Evolutionary conservation across 176 grass and related monocot species (phyloP).

Genomic region (Themeda triandra): DNA sequence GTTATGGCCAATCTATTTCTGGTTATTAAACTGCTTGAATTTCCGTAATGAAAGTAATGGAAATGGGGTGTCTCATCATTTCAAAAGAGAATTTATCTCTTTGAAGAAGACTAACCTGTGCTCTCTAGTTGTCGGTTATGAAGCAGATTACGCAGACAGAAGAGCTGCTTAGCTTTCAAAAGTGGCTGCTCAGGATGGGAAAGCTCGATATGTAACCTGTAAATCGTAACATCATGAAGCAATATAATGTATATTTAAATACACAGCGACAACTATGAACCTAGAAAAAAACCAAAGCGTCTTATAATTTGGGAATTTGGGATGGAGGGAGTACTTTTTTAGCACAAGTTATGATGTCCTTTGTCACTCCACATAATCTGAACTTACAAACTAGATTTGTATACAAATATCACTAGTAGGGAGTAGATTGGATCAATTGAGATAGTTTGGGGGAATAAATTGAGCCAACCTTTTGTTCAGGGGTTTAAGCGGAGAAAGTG

Average conservation of each 20-base stretch:
- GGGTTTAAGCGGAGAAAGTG: neutral
- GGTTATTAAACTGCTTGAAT: neutral
- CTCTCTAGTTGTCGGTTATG: conserved; percentile 60
- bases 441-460: neutral
- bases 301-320: too few species aligned
- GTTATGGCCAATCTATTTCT: neutral
- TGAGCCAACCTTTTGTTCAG: neutral
- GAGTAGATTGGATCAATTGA: neutral
- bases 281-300: too few species aligned
- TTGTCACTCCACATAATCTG: neutral
- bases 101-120: conserved; percentile 58
- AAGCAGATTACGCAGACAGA: conserved; percentile 72
- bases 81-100: neutral
- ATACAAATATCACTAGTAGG: neutral
- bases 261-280: too few species aligned
- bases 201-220: conserved; percentile 56
- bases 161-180: conserved; percentile 81
- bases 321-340: too few species aligned
- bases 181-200: conserved; percentile 79
- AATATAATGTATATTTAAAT: neutral
- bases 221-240: conserved; percentile 28
- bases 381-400: neutral
- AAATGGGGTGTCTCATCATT: neutral
- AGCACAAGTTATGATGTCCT: neutral
- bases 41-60: neutral